Evolutionary conservation across 2,329 filamentous ascomycete species (phyloP), one percentile per base, ranked within the genome.

Genomic region (Chaetomium strumarium): DNA sequence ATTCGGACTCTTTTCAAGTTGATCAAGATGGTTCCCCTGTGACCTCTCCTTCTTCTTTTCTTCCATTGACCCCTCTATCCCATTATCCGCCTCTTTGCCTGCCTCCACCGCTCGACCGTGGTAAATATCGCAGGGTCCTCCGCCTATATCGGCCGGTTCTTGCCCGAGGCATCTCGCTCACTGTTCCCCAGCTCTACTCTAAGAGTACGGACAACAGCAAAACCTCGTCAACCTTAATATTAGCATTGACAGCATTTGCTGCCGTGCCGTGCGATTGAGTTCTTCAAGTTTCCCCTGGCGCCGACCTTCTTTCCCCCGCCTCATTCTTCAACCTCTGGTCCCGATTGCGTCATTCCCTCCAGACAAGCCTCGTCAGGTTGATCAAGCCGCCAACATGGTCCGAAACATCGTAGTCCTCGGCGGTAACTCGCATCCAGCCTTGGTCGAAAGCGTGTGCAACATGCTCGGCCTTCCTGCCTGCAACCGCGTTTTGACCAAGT

Each of bases 381-480:
- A 55, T 45, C 46, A 46, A 57, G 31, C 44, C 52, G 34, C 43
- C 56, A 60, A 33, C 36, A 96, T 96, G 90, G 91, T 96, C 62
- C 85, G 90, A 68, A 96, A 96, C 70, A 89, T 97, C 60, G 89
- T 96, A 65, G 82, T 97, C 58, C 84, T 97, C 62, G 90, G 90
- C 63, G 92, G 92, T 58, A 93, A 88, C 69, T 95, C 90, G 66
- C 92, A 97, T 75, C 91, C 91, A 30, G 80, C 87, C 67, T 81
- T 97, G 62, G 88, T 89, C 58, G 85, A 95, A 63, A 88, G 80
- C 58, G 90, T 97, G 67, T 95, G 88, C 79, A 87, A 86, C 64
- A 86, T 91, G 61, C 85, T 97, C 56, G 89, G 90, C 62, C 83
- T 97, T 51, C 88, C 90, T 17, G 76, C 82, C 17, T 90, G 89